Conservation (phyloP, 495 filamentous ascomycete species). For the Penicillium lagena region DNA sequence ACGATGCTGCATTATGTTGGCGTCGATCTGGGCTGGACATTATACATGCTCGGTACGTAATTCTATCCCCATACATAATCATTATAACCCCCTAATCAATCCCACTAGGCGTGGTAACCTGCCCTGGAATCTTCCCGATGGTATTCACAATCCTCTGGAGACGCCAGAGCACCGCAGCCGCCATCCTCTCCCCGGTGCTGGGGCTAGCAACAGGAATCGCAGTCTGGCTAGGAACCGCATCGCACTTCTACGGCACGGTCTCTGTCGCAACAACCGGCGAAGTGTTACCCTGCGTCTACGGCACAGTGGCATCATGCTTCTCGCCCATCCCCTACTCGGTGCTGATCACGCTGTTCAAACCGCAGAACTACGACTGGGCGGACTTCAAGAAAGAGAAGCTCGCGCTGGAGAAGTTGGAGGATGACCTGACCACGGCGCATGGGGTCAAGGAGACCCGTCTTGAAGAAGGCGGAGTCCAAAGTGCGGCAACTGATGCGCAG, state of each 20-base stretch:
- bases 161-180: constrained; percentile 34
- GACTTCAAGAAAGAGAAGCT: constrained; percentile 31
- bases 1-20: constrained; percentile 35
- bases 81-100: no score
- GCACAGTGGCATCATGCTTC: constrained; percentile 32
- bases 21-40: constrained; percentile 25
- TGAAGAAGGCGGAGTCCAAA: constrained; percentile 4
- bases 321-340: constrained; percentile 31
- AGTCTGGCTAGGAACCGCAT: constrained; percentile 41
- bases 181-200: constrained; percentile 37
- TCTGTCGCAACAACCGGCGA: constrained; percentile 40
- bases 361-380: constrained; percentile 30
- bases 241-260: constrained; percentile 34
- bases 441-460: not conserved
- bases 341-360: constrained; percentile 23
- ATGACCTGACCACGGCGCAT: constrained; percentile 16
- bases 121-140: constrained; percentile 43
- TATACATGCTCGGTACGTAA: constrained; percentile 33
- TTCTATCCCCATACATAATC: not conserved
- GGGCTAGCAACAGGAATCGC: constrained; percentile 36
- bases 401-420: constrained; percentile 22
- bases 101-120: constrained; percentile 28
- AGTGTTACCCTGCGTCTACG: constrained; percentile 37
- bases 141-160: constrained; percentile 45
- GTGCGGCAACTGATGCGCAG: constrained; percentile 7